Percentiles rank a stretch among this genome's conserved stretches.
These are phyloP conservation scores for Hanseniaspora vineae DNA, from an alignment of 805 yeast genomes.

Conservation along the genomic window DNA sequence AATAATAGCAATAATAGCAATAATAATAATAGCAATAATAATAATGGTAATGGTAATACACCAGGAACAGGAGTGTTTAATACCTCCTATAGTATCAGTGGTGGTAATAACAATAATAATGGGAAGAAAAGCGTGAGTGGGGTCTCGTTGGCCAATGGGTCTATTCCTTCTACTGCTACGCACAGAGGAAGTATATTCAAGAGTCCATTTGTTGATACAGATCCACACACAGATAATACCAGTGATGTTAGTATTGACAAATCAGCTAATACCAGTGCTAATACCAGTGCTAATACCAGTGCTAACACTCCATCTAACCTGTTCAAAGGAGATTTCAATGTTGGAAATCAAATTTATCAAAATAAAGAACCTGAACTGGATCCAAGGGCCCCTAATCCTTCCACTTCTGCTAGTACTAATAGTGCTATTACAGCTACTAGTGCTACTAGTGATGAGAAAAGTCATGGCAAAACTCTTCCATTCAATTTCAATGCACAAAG, in stretches of 20 bases:
- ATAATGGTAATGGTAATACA: too few relatives aligned
- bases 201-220: constrained; percentile 50
- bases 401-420: constrained; percentile 13
- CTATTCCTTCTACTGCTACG: too few relatives aligned
- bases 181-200: constrained; percentile 29
- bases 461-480: constrained; percentile 28
- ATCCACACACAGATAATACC: constrained; percentile 33
- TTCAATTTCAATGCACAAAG: constrained; percentile 62
- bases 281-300: background rate
- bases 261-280: constrained; percentile 12
- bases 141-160: too few relatives aligned
- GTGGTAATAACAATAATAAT: constrained; percentile 25
- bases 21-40: too few relatives aligned
- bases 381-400: constrained; percentile 15
- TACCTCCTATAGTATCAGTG: too few relatives aligned
- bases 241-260: too few relatives aligned
- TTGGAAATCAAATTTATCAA: constrained; percentile 12
- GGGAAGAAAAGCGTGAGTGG: background rate
- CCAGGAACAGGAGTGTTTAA: too few relatives aligned
- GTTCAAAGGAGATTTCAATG: constrained; percentile 20
- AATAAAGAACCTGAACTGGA: constrained; percentile 11
- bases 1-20: background rate
- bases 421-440: background rate
- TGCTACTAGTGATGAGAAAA: constrained; percentile 1
- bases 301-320: constrained; percentile 1